Evolutionary conservation across 2,329 filamentous ascomycete genomes (phyloP), one percentile per base, ranked within the genome.

Genomic region (Trichoderma oligosporum): DNA sequence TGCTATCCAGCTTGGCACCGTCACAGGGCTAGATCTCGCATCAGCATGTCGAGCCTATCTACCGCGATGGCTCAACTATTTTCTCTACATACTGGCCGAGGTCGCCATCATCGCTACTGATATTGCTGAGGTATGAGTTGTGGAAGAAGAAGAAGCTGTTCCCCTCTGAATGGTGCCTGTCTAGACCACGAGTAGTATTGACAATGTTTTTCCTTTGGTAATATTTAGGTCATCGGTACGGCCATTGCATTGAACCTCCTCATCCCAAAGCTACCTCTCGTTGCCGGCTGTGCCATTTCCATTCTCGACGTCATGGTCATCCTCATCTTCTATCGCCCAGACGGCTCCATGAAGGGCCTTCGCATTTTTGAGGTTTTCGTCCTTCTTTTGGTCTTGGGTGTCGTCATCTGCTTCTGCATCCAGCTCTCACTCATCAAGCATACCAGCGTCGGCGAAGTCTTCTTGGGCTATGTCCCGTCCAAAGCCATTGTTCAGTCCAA

Each of bases 41-140:
- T 79, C 86, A 61, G 83, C 84, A 8, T 88, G 84, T 63, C 79
- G 85, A 31, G 82, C 78, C 7, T 84, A 85, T 67, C 75, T 88
- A 12, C 86, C 86, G 1, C 74, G 74, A 62, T 89, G 85, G 86
- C 67, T 88, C 56, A 86, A 84, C 60, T 78, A 80, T 42, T 65
- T 76, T 16, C 73, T 89, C 3, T 89, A 88, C 64, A 68, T 78
- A 18, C 73, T 89, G 61, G 81, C 85, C 1, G 86, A 89, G 68
- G 72, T 79, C 4, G 85, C 86, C 59, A 89, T 89, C 57, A 83
- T 89, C 53, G 86, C 86, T 0, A 89, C 86, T 0, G 86, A 89
- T 67, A 83, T 89, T 61, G 85, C 85, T 57, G 85, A 88, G 63
- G 66, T 68, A 54, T 38, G 39, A 8, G 9, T 22, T n/a, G n/a